Percentiles rank a stretch among this genome's conserved stretches.
phyloP scores from a whole-genome alignment of 805 yeast genomes.

The Sugiyamaella chiloensis region DNA sequence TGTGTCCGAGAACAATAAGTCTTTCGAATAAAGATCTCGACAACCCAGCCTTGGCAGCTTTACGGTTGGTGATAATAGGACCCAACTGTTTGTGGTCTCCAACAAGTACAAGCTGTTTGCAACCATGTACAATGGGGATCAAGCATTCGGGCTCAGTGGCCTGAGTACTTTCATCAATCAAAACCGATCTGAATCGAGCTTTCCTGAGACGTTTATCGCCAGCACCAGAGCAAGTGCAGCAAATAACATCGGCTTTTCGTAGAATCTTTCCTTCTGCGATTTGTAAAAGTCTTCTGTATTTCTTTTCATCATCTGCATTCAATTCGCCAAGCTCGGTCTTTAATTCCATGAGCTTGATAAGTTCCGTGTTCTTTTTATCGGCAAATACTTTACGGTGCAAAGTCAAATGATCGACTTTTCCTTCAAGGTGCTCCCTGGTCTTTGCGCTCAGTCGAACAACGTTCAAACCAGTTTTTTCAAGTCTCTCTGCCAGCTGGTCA shows the following conservation, averaged over 20 bases:
- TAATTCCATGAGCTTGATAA: constrained; percentile 55
- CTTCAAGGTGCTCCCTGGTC: constrained; percentile 76
- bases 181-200: constrained; percentile 66
- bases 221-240: constrained; percentile 92
- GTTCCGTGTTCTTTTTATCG: constrained; percentile 33
- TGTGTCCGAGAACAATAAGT: constrained; percentile 73
- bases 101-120: constrained; percentile 82
- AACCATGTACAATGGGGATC: constrained; percentile 86
- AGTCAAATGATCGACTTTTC: constrained; percentile 54
- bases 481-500: constrained; percentile 78
- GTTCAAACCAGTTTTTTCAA: constrained; percentile 64
- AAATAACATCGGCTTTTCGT: constrained; percentile 67
- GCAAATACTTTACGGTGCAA: constrained; percentile 56
- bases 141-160: constrained; percentile 90
- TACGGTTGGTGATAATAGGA: constrained; percentile 77
- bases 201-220: constrained; percentile 63
- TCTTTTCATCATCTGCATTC: constrained; percentile 49
- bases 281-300: constrained; percentile 42
- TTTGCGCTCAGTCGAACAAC: constrained; percentile 77
- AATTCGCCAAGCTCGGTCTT: constrained; percentile 70
- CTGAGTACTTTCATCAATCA: constrained; percentile 92
- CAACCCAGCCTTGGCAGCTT: constrained; percentile 84
- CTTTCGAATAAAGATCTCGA: constrained; percentile 86
- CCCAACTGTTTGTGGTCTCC: constrained; percentile 97
- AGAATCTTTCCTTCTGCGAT: constrained; percentile 51